Conservation (phyloP, 257 asterid species). For the Coffea canephora region DNA sequence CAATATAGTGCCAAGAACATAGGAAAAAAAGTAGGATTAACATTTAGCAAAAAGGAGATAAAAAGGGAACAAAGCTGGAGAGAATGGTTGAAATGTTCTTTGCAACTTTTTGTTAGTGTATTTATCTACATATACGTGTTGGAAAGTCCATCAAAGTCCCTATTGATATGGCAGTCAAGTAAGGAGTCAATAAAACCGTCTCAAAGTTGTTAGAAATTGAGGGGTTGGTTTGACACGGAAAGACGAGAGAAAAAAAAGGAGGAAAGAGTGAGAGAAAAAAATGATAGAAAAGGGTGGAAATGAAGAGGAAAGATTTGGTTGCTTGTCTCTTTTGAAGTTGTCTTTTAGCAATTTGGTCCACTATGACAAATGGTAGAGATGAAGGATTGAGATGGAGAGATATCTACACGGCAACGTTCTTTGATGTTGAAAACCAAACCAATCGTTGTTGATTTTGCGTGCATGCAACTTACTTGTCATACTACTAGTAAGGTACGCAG, state of each 20-base stretch:
- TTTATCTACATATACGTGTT: neutral
- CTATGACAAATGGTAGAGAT: neutral
- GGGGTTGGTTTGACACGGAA: slow-evolving; percentile 22
- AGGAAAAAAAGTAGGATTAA: neutral
- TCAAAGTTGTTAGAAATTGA: slow-evolving; percentile 16
- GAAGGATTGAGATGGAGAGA: neutral
- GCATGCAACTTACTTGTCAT: neutral
- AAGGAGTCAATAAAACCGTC: slow-evolving; percentile 45
- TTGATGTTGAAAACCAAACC: slow-evolving; percentile 16
- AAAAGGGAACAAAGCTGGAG: neutral
- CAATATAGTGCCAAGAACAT: slow-evolving; percentile 16
- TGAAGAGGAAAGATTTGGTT: slow-evolving; percentile 17
- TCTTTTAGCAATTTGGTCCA: slow-evolving; percentile 17
- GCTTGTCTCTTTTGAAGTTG: slow-evolving; percentile 22
- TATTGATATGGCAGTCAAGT: slow-evolving; percentile 32
- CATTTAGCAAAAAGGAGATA: neutral
- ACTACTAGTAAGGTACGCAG: neutral
- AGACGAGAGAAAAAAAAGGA: neutral
- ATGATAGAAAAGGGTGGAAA: neutral
- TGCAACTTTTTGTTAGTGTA: neutral
- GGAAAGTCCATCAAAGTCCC: slow-evolving; percentile 7
- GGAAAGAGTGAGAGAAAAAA: neutral
- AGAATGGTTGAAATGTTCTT: slow-evolving; percentile 13
- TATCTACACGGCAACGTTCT: slow-evolving; percentile 12
- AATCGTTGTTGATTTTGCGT: neutral